Evolutionary conservation across 2,329 filamentous ascomycete species (phyloP), one percentile per base, ranked within the genome.

Genomic region (Pyrenochaeta sp.): DNA sequence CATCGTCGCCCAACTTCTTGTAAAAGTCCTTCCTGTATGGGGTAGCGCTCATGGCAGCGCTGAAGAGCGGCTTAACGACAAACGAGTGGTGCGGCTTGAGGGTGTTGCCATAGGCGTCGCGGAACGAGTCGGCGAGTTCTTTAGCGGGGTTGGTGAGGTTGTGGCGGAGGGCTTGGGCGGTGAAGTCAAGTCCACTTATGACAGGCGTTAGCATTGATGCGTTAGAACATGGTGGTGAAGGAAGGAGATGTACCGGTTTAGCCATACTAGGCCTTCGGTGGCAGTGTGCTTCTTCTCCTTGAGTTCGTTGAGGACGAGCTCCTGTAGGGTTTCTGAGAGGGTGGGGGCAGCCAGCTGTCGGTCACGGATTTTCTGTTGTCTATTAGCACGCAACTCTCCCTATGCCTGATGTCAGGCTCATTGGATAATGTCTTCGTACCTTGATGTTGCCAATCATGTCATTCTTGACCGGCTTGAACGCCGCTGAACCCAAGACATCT

Each of bases 1-100:
- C 77, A 71, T 91, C 85, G 17, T 82, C 80, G 32, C 90, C 92
- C 37, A 99, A 83, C 85, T 97, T 97, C 62, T 79, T 79, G 76
- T 97, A 98, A 75, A 99, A 98, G 78, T 94, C 91, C 75, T 91
- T 91, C 66, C 94, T 87, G 83, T 97, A 97, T 1, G 95, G 95
- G 64, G 90, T 94, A 15, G 92, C 93, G 66, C 86, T 86, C 92
- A 99, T 97, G 75, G 94, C 94, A 58, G 92, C 90, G 67, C 85
- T 90, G 85, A 98, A 98, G 73, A 97, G 84, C 56, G 92, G 92
- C 84, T 96, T 97, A 69, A 97, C 81, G 59, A 97, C 68, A 78
- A 96, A 92, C 73, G 84, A 87, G 83, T 99, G 95, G 82, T 96
- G 88, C 21, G 90, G 90, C 82, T 96, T 97, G 69, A 99, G 89